These are phyloP conservation scores for Corallochytrium limacisporum DNA, from an alignment of 78 protist species.

Conservation along the genomic window DNA sequence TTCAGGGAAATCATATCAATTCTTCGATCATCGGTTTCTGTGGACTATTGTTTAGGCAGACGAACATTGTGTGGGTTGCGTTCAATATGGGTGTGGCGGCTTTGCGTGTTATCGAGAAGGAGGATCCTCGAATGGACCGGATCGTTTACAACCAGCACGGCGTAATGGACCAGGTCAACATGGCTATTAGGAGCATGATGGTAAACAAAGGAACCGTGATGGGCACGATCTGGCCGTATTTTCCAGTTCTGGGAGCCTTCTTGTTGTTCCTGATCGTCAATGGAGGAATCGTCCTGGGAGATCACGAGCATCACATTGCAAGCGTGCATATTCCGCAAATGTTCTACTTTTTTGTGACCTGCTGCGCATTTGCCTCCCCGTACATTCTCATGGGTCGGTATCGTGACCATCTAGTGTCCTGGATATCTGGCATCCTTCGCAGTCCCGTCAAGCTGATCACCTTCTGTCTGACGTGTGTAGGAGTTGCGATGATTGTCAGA, in stretches of 20 bases:
- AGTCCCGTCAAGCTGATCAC: neutral
- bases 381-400: neutral
- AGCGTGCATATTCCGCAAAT: slow-evolving; percentile 17
- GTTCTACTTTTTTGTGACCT: neutral
- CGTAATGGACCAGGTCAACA: neutral
- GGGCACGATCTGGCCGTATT: neutral
- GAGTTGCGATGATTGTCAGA: no score
- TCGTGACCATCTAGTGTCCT: neutral
- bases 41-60: slow-evolving; percentile 27
- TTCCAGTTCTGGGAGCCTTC: neutral
- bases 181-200: neutral
- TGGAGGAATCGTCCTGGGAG: slow-evolving; percentile 38
- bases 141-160: neutral
- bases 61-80: slow-evolving; percentile 30
- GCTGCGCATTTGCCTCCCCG: neutral
- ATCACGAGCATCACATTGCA: slow-evolving; percentile 6
- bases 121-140: neutral
- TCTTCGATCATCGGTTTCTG: no score
- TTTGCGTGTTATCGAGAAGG: neutral
- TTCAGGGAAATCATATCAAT: no score
- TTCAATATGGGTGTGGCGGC: neutral
- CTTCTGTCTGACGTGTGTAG: neutral
- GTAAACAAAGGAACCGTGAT: neutral
- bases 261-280: neutral
- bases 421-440: neutral